These are phyloP conservation scores for Phialemoniopsis sp. DNA, from an alignment of 2,329 filamentous ascomycete genomes.

Conservation along the genomic window DNA sequence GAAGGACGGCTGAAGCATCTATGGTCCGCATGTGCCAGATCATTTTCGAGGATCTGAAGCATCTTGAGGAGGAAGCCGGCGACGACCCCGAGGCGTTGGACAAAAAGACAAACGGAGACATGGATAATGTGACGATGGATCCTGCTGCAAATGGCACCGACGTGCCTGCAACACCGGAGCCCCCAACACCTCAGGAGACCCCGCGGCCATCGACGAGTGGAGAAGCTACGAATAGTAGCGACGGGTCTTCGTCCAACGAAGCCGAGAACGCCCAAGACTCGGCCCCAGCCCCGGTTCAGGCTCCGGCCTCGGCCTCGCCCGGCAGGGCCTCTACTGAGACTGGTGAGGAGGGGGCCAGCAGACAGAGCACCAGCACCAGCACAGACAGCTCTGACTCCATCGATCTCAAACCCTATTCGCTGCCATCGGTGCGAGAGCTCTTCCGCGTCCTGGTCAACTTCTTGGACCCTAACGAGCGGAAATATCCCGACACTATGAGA, in stretches of 20 bases:
- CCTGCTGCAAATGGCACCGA: slow-evolving; percentile 61
- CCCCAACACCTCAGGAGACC: slow-evolving; percentile 5
- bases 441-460: slow-evolving; percentile 93
- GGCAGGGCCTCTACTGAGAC: slow-evolving; percentile 6
- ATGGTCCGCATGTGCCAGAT: slow-evolving; percentile 99
- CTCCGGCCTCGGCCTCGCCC: slow-evolving; percentile 1
- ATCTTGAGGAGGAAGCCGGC: slow-evolving; percentile 72
- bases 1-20: slow-evolving; percentile 88
- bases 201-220: slow-evolving; percentile 33
- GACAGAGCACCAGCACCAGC: slow-evolving; percentile 12
- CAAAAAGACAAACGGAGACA: slow-evolving; percentile 61
- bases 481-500: slow-evolving; percentile 90
- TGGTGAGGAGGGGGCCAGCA: slow-evolving; percentile 7
- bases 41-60: slow-evolving; percentile 90
- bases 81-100: slow-evolving; percentile 64
- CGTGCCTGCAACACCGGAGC: slow-evolving; percentile 14
- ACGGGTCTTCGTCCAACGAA: neutral
- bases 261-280: slow-evolving; percentile 7
- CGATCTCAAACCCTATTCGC: slow-evolving; percentile 80
- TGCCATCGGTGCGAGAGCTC: slow-evolving; percentile 90
- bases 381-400: slow-evolving; percentile 34
- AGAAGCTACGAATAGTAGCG: slow-evolving; percentile 19
- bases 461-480: slow-evolving; percentile 85
- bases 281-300: neutral
- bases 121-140: slow-evolving; percentile 80